Conservation (phyloP, 495 filamentous ascomycete genomes). For the Schizothecium vesticola region DNA sequence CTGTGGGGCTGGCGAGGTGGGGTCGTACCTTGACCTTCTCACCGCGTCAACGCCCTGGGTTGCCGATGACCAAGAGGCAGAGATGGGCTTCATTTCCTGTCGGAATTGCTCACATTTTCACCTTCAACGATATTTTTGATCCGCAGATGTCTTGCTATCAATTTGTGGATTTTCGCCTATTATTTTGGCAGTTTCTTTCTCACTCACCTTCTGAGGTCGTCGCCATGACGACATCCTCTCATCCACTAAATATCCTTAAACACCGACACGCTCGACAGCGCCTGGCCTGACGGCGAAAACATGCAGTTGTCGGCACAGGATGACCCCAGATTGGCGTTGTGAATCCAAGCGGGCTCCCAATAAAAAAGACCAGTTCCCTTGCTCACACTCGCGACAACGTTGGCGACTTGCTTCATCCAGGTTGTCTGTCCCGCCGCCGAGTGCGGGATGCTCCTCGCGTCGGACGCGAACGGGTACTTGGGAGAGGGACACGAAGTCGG, state of each 20-base stretch:
- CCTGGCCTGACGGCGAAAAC: slow-evolving; percentile 33
- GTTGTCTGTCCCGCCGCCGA: slow-evolving; percentile 54
- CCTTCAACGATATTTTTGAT: not conserved
- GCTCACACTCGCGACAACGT: slow-evolving; percentile 45
- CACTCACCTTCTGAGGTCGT: not conserved
- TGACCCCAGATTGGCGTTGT: slow-evolving; percentile 55
- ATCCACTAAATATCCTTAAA: slow-evolving; percentile 9
- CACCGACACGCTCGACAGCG: slow-evolving; percentile 30
- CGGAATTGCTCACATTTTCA: not conserved
- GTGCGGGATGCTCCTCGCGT: slow-evolving; percentile 53
- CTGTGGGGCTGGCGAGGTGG: slow-evolving; percentile 3
- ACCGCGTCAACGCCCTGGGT: not conserved
- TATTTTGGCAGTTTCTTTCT: not conserved
- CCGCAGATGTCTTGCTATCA: no score
- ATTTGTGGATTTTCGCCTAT: not conserved
- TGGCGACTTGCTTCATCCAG: slow-evolving; percentile 52
- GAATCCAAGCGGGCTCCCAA: slow-evolving; percentile 67
- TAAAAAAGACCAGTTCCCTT: slow-evolving; percentile 58
- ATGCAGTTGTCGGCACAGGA: slow-evolving; percentile 45
- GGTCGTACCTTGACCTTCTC: not conserved
- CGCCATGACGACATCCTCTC: not conserved
- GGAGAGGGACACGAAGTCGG: slow-evolving; percentile 55
- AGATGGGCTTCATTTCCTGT: not conserved
- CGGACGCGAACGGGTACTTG: slow-evolving; percentile 51
- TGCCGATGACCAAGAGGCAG: no score